Evolutionary conservation across 1,284 basidiomycete genomes (phyloP), one percentile per base, ranked within the genome.

Genomic region (Inonotus obliquus): DNA sequence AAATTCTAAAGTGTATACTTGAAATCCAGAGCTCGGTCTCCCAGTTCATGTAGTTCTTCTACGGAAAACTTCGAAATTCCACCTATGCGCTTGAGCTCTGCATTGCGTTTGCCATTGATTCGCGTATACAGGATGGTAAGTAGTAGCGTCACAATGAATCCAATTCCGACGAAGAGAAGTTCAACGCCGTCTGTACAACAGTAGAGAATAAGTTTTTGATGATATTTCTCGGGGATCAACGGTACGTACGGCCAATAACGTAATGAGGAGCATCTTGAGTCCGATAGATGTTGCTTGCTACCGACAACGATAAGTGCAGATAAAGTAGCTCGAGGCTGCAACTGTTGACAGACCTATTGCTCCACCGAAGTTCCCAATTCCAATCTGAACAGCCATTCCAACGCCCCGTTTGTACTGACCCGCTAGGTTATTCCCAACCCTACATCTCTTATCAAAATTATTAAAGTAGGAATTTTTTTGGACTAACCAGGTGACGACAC

Each of bases 331-430:
- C 11, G 13, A 27, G 29, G 6, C 4, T 5, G 4, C 6, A 17
- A 17, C 10, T 2, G 80, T 77, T 3, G 84, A 52, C 51, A 17
- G 1, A 52, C 51, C 81, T 49, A 86, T 81, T 0, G 81, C 80
- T 4, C 79, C 83, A 37, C 75, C 74, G 64, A 83, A 78, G 68
- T 85, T 85, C 0, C 81, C 84, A 27, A 86, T 76, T 17, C 84
- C 83, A 47, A 86, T 83, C 19, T 86, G 83, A 23, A 85, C 61
- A 0, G 82, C 84, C 79, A 86, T 82, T 3, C 79, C 82, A 5
- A 84, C 77, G 1, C 81, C 85, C 9, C 86, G 83, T 71, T 87
- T 88, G 67, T 85, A 86, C 65, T 86, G 84, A 0, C 86, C 86
- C 19, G 77, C 69, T 1, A 85, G 73, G 65, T 87, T 87, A 68